Percentiles rank a stretch among this genome's conserved stretches.
Evolutionary conservation across 2,329 filamentous ascomycete species (phyloP).

Genomic region (Diplodia intermedia): DNA sequence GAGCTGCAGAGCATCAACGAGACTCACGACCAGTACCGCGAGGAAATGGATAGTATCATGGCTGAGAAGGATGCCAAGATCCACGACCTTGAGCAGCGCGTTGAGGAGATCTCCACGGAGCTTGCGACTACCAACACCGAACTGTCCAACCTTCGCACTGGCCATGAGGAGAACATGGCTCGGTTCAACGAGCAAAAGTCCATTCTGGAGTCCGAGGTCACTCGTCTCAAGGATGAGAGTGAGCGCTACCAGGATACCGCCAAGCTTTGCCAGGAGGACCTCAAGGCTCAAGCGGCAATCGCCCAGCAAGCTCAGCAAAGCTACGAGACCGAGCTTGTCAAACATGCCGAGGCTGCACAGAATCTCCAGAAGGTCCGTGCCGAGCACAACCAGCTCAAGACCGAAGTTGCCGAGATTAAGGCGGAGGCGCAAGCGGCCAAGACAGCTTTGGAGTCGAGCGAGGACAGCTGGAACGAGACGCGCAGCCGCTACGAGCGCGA

Average conservation of each 20-base stretch:
- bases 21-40: slow-evolving; percentile 84
- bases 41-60: slow-evolving; percentile 79
- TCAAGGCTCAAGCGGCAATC: slow-evolving; percentile 92
- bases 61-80: slow-evolving; percentile 81
- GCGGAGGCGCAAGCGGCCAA: slow-evolving; percentile 87
- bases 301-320: slow-evolving; percentile 91
- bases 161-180: slow-evolving; percentile 76
- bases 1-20: slow-evolving; percentile 79
- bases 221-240: slow-evolving; percentile 81
- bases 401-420: slow-evolving; percentile 74
- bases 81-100: slow-evolving; percentile 79
- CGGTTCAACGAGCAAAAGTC: slow-evolving; percentile 82
- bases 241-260: slow-evolving; percentile 80
- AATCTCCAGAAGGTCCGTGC: slow-evolving; percentile 77
- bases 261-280: slow-evolving; percentile 86
- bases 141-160: slow-evolving; percentile 78
- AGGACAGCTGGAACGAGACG: slow-evolving; percentile 87
- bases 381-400: slow-evolving; percentile 83
- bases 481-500: slow-evolving; percentile 83
- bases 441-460: slow-evolving; percentile 76
- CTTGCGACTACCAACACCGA: slow-evolving; percentile 82
- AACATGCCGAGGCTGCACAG: slow-evolving; percentile 94
- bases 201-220: slow-evolving; percentile 77
- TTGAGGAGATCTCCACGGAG: slow-evolving; percentile 84
- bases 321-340: slow-evolving; percentile 92